phyloP scores from a whole-genome alignment of 495 filamentous ascomycete genomes.

The Cercophora sp. region DNA sequence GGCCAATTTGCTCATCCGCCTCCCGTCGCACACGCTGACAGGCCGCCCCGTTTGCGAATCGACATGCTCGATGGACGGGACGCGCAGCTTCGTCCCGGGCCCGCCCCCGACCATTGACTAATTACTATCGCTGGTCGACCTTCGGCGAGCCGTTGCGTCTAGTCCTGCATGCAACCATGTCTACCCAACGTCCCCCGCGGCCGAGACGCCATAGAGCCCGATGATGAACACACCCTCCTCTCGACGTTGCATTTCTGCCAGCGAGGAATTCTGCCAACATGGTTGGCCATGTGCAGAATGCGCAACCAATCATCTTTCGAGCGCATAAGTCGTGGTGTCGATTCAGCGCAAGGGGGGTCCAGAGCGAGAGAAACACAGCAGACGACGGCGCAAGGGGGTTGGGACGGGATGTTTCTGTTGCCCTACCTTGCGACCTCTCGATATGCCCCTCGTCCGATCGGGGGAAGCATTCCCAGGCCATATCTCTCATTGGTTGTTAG shows the following conservation, averaged over 20 bases:
- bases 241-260: slow-evolving; percentile 13
- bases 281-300: neutral
- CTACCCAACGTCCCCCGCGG: slow-evolving; percentile 29
- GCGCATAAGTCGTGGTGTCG: slow-evolving; percentile 23
- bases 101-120: slow-evolving; percentile 21
- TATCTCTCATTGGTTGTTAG: slow-evolving; percentile 5
- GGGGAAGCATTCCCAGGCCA: slow-evolving; percentile 1
- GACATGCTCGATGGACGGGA: slow-evolving; percentile 11
- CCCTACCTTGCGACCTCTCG: slow-evolving; percentile 16
- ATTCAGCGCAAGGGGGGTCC: slow-evolving; percentile 7
- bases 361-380: neutral
- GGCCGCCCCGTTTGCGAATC: slow-evolving; percentile 26
- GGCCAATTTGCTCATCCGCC: slow-evolving; percentile 17
- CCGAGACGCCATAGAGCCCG: slow-evolving; percentile 23
- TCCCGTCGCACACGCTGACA: slow-evolving; percentile 18
- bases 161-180: slow-evolving; percentile 20
- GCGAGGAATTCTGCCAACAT: slow-evolving; percentile 15
- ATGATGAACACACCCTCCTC: slow-evolving; percentile 22
- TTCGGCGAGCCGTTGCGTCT: slow-evolving; percentile 22
- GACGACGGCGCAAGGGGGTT: neutral
- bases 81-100: slow-evolving; percentile 4
- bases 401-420: slow-evolving; percentile 18
- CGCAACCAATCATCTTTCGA: slow-evolving; percentile 19
- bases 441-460: slow-evolving; percentile 1
- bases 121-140: slow-evolving; percentile 8